Evolutionary conservation across 1,284 basidiomycete species (phyloP).

Genomic region (Ganoderma lingzhi): DNA sequence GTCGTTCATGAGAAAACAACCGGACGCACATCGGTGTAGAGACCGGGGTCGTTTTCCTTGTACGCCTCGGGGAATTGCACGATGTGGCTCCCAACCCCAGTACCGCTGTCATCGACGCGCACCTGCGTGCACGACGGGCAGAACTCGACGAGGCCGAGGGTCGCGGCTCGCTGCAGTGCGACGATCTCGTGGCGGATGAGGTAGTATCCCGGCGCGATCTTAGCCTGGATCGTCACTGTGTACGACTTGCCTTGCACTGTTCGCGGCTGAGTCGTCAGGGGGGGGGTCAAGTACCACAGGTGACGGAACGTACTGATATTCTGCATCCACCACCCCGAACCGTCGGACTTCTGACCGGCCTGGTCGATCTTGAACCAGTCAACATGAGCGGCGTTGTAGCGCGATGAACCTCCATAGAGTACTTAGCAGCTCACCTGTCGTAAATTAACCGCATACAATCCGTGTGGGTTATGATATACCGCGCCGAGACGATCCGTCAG

Average conservation of each 20-base stretch:
- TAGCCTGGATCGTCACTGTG: slow-evolving; percentile 61
- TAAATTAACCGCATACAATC: too few relatives aligned
- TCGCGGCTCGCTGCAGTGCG: slow-evolving; percentile 65
- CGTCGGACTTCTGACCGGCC: slow-evolving; percentile 46
- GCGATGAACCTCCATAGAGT: too few relatives aligned
- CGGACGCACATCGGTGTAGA: slow-evolving; percentile 42
- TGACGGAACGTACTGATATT: slow-evolving; percentile 50
- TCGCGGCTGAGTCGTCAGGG: neutral
- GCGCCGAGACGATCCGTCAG: too few relatives aligned
- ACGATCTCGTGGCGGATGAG: slow-evolving; percentile 78
- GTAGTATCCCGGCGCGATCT: slow-evolving; percentile 68
- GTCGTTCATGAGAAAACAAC: too few relatives aligned
- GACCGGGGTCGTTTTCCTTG: slow-evolving; percentile 66
- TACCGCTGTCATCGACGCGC: slow-evolving; percentile 58
- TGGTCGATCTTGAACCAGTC: slow-evolving; percentile 76
- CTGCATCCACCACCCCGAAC: slow-evolving; percentile 46
- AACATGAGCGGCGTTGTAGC: slow-evolving; percentile 61
- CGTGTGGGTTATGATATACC: too few relatives aligned
- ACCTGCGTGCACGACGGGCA: slow-evolving; percentile 75
- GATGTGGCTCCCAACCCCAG: slow-evolving; percentile 50
- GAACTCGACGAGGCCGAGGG: slow-evolving; percentile 68
- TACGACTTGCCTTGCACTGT: slow-evolving; percentile 48
- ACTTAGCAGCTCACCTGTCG: too few relatives aligned
- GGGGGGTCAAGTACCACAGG: slow-evolving; percentile 42
- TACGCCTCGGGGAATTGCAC: slow-evolving; percentile 74